Evolutionary conservation across 1,284 basidiomycete genomes (phyloP), one percentile per base, ranked within the genome.

Genomic region (Cryptococcus sp.): DNA sequence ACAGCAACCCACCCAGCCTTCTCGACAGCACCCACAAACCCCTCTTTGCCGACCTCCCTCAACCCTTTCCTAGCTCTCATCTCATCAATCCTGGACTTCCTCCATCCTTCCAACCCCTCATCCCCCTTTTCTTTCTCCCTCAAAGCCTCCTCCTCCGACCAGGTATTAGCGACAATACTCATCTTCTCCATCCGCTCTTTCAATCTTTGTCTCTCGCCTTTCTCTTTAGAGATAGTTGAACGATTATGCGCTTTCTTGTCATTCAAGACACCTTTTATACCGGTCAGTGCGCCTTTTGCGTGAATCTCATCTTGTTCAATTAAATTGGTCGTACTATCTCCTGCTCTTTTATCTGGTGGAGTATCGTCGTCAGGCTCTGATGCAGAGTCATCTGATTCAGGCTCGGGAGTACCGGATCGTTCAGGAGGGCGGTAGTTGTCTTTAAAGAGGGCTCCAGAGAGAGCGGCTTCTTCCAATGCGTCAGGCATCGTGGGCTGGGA

Each of bases 201-300:
- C 52, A 49, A 2, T 31, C 53, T 10, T 34, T 39, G 41, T 19
- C 56, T 48, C 1, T 49, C 44, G 0, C 46, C 44, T 1, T 46
- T 47, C 0, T 52, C 53, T 11, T 45, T 36, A 9, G 46, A 24
- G 16, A 22, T 28, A 18, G 39, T 22, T 16, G 46, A 18, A 34
- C 45, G 32, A 0, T 49, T 47, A 0, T 54, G 49, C 2, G 61
- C 61, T 43, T 54, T 48, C 16, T 63, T 55, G 56, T 74, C 73
- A 28, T 54, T 53, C 4, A 73, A 52, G 9, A 76, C 74, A 16
- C 73, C 74, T 50, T 76, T 76, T 0, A 65, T 64, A 16, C 74
- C 74, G 4, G 74, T 76, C 45, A 64, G 61, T 1, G 63, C 52
- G 14, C 65, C 65, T 37, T 51, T 57, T 39, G 55, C 57, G 31